phyloP scores from a whole-genome alignment of 2,329 filamentous ascomycete species.

The Ophioceras dolichostomum region DNA sequence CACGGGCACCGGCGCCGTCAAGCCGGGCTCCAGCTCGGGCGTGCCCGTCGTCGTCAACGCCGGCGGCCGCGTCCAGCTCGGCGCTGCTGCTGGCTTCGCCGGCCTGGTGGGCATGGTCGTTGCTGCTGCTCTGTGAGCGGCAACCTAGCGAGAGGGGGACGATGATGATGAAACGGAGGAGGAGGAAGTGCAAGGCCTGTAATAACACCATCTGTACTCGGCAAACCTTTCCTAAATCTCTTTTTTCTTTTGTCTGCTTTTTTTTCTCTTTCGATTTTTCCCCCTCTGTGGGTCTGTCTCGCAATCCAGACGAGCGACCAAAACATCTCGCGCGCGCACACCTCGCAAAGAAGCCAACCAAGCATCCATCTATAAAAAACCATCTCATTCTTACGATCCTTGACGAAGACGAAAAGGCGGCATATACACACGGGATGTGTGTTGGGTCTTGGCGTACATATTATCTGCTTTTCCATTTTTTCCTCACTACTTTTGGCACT shows the following conservation, averaged over 20 bases:
- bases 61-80: conserved; percentile 22
- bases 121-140: conserved; percentile 31
- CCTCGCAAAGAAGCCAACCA: too few species aligned
- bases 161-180: conserved; percentile 1
- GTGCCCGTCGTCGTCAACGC: conserved; percentile 18
- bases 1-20: conserved; percentile 20
- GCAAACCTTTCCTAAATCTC: neutral
- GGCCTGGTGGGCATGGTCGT: conserved; percentile 30
- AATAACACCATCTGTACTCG: neutral
- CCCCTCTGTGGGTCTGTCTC: too few species aligned
- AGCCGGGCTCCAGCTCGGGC: conserved; percentile 17
- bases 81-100: conserved; percentile 26
- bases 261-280: too few species aligned
- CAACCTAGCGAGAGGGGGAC: conserved; percentile 1
- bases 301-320: too few species aligned
- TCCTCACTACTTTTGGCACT: neutral
- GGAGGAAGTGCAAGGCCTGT: neutral
- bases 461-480: neutral
- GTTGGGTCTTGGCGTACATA: neutral
- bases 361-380: too few species aligned
- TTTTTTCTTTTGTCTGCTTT: too few species aligned
- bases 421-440: neutral
- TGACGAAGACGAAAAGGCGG: conserved; percentile 3
- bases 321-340: too few species aligned
- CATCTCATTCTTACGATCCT: conserved; percentile 7